Conservation (phyloP, 2,329 filamentous ascomycete species). For the Aureobasidium sp. region DNA sequence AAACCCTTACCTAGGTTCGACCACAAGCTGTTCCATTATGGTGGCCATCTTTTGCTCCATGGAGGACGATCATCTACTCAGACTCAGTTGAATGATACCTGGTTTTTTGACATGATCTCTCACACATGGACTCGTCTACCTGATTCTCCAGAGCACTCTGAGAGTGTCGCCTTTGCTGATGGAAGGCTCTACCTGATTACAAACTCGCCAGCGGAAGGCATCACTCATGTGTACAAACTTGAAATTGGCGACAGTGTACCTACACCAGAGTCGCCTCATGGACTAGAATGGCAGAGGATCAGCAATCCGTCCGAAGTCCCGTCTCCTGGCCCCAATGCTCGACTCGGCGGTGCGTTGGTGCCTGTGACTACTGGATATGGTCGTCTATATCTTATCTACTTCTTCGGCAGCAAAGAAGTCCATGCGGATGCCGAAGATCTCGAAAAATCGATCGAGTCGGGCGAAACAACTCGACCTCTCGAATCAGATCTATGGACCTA, state of each 20-base stretch:
- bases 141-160: slow-evolving; percentile 23
- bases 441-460: slow-evolving; percentile 17
- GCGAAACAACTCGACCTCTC: slow-evolving; percentile 15
- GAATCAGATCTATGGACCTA: slow-evolving; percentile 39
- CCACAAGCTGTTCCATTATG: slow-evolving; percentile 51
- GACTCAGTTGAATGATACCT: slow-evolving; percentile 61
- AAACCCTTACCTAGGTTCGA: slow-evolving; percentile 23
- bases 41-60: slow-evolving; percentile 61
- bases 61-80: slow-evolving; percentile 65
- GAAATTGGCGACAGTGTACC: slow-evolving; percentile 20
- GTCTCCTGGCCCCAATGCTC: slow-evolving; percentile 34
- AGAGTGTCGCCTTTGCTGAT: slow-evolving; percentile 30
- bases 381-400: slow-evolving; percentile 37
- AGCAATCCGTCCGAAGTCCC: slow-evolving; percentile 37
- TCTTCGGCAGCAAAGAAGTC: slow-evolving; percentile 29
- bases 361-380: slow-evolving; percentile 37
- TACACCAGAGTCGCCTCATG: slow-evolving; percentile 2
- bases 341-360: slow-evolving; percentile 31
- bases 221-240: slow-evolving; percentile 21
- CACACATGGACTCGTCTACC: slow-evolving; percentile 58
- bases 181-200: slow-evolving; percentile 34
- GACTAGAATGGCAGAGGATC: slow-evolving; percentile 31
- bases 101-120: slow-evolving; percentile 63
- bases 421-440: slow-evolving; percentile 15
- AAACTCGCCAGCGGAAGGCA: slow-evolving; percentile 20